Percentiles rank a stretch among this genome's conserved stretches.
phyloP scores from a whole-genome alignment of 2,329 filamentous ascomycete species.

The Chrysoporthe austroafricana region DNA sequence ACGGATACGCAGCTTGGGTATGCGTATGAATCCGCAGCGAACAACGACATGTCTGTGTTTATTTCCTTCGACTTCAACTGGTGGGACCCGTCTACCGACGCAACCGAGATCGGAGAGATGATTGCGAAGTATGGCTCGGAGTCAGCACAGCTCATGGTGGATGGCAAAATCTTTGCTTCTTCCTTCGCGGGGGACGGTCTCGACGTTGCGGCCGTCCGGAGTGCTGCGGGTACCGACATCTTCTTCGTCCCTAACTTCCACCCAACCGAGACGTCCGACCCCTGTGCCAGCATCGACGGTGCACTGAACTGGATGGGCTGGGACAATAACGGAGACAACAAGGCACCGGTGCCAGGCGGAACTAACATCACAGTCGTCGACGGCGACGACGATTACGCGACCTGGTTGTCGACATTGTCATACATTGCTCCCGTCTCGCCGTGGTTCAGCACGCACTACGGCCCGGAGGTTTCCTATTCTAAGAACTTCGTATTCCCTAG shows the following conservation, averaged over 20 bases:
- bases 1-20: conserved; percentile 49
- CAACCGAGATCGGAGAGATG: conserved; percentile 47
- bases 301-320: conserved; percentile 46
- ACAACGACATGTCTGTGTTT: conserved; percentile 56
- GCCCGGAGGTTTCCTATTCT: conserved; percentile 24
- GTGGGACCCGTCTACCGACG: conserved; percentile 35
- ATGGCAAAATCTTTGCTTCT: conserved; percentile 55
- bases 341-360: conserved; percentile 47
- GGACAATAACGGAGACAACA: conserved; percentile 51
- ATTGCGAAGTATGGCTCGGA: conserved; percentile 49
- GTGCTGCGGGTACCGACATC: conserved; percentile 46
- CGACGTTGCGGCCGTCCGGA: conserved; percentile 45
- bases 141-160: conserved; percentile 52
- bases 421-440: conserved; percentile 32
- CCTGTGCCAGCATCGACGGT: conserved; percentile 44
- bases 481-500: conserved; percentile 30
- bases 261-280: conserved; percentile 42
- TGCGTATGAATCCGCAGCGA: conserved; percentile 53
- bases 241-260: conserved; percentile 57
- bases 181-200: conserved; percentile 55
- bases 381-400: conserved; percentile 41
- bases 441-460: conserved; percentile 30
- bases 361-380: conserved; percentile 45
- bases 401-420: conserved; percentile 39
- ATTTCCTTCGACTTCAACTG: conserved; percentile 53